phyloP scores from a whole-genome alignment of 2,329 filamentous ascomycete species.

The Neoscytalidium dimidiatum region DNA sequence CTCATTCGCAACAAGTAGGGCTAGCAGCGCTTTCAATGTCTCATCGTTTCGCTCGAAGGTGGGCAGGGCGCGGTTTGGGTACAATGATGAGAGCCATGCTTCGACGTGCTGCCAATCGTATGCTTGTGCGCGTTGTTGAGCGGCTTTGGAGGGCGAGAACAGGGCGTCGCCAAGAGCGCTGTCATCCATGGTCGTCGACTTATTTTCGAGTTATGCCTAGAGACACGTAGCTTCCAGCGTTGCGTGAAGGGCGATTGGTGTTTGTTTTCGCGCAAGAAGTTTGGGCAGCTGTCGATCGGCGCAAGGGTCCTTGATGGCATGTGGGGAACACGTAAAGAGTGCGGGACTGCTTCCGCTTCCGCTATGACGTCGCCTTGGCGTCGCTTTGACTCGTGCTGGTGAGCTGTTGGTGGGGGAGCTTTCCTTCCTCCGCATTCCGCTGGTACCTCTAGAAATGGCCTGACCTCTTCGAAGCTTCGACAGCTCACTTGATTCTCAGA shows the following conservation, averaged over 20 bases:
- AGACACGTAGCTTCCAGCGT: neutral
- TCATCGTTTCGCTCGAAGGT: slow-evolving; percentile 84
- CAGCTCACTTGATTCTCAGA: neutral
- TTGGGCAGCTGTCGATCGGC: slow-evolving; percentile 10
- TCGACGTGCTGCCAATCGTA: slow-evolving; percentile 93
- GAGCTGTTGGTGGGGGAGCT: slow-evolving; percentile 13
- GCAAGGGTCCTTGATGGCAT: neutral
- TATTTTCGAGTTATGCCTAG: neutral
- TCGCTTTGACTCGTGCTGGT: neutral
- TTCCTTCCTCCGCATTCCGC: neutral
- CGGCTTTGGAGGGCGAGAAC: slow-evolving; percentile 64
- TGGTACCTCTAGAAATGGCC: neutral
- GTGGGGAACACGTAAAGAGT: neutral
- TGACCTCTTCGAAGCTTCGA: neutral
- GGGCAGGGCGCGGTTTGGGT: slow-evolving; percentile 67
- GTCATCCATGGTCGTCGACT: slow-evolving; percentile 1
- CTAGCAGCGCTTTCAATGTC: slow-evolving; percentile 73
- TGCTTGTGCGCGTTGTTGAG: slow-evolving; percentile 76
- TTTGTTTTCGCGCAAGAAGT: slow-evolving; percentile 1
- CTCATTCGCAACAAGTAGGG: slow-evolving; percentile 76
- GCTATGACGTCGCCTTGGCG: slow-evolving; percentile 16
- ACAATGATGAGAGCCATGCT: slow-evolving; percentile 70
- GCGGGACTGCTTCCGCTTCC: slow-evolving; percentile 6
- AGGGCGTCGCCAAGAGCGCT: slow-evolving; percentile 47
- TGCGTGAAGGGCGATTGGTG: neutral